These are phyloP conservation scores for Lotmaria passim DNA, from an alignment of 208 protist genomes.

Conservation along the genomic window DNA sequence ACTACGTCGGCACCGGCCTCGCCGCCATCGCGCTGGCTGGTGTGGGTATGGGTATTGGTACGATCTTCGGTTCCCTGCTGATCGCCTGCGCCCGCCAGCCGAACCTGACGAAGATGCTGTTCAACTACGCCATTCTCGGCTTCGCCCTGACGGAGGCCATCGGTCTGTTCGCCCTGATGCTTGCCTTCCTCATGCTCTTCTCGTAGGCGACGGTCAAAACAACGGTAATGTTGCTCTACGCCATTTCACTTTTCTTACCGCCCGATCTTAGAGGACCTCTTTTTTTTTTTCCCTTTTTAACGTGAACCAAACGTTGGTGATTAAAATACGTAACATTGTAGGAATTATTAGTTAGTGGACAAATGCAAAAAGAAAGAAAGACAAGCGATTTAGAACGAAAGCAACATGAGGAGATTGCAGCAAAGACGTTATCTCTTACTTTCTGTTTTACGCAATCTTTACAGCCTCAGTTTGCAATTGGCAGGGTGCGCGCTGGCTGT, in stretches of 20 bases:
- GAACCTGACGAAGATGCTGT: conserved; percentile 92
- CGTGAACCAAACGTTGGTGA: conserved; percentile 1
- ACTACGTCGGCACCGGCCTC: conserved; percentile 92
- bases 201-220: no score
- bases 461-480: no score
- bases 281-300: conserved; percentile 4
- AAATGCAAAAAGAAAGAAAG: conserved; percentile 7
- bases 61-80: conserved; percentile 88
- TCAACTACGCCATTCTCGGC: conserved; percentile 94
- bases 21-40: conserved; percentile 90
- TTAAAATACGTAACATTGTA: conserved; percentile 14
- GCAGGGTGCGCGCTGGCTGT: no score
- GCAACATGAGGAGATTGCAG: no score
- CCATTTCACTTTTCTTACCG: conserved; percentile 12
- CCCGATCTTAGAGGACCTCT: conserved; percentile 3
- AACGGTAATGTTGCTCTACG: no score
- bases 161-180: conserved; percentile 92
- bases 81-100: conserved; percentile 90
- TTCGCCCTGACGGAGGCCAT: conserved; percentile 94
- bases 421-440: no score
- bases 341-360: conserved; percentile 13
- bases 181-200: conserved; percentile 95
- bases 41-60: conserved; percentile 92
- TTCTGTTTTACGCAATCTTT: no score
- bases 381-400: conserved; percentile 1